Conservation (phyloP, 768 basidiomycete species). For the Hericium coralloides region DNA sequence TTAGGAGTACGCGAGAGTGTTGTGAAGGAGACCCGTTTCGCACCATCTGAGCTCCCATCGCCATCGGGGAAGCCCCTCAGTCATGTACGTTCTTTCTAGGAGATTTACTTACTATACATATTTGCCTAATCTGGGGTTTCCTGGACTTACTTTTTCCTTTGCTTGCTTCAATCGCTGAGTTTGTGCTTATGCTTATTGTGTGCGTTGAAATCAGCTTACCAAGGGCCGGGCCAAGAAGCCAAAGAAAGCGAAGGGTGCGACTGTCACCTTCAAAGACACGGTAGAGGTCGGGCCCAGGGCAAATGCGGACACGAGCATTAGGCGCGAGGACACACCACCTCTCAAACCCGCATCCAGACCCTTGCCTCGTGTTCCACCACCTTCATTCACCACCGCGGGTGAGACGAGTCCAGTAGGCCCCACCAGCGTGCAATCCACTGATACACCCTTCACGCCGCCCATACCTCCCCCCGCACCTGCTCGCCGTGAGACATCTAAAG, state of each 20-base stretch:
- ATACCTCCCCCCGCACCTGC: too few relatives aligned
- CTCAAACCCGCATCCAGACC: too few relatives aligned
- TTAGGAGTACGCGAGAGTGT: constrained; percentile 34
- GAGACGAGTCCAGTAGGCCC: too few relatives aligned
- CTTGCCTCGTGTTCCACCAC: too few relatives aligned
- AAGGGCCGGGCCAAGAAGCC: constrained; percentile 67
- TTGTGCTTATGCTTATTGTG: constrained; percentile 2
- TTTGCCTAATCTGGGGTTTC: constrained; percentile 8
- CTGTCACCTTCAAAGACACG: neutral
- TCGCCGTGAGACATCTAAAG: neutral
- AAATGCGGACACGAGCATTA: too few relatives aligned
- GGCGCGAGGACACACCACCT: too few relatives aligned
- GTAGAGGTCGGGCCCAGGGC: neutral
- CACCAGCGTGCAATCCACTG: too few relatives aligned
- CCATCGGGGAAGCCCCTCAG: constrained; percentile 59
- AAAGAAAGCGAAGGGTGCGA: constrained; percentile 33
- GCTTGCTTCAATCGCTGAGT: neutral
- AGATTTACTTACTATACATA: constrained; percentile 21
- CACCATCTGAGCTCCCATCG: constrained; percentile 27
- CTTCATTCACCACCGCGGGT: too few relatives aligned
- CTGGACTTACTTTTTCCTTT: too few relatives aligned
- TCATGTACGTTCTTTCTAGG: constrained; percentile 83
- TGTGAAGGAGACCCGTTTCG: constrained; percentile 10
- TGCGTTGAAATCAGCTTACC: constrained; percentile 47
- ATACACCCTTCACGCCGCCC: too few relatives aligned